Evolutionary conservation across 345 rosid species (phyloP).

Genomic region (Brassica incana): DNA sequence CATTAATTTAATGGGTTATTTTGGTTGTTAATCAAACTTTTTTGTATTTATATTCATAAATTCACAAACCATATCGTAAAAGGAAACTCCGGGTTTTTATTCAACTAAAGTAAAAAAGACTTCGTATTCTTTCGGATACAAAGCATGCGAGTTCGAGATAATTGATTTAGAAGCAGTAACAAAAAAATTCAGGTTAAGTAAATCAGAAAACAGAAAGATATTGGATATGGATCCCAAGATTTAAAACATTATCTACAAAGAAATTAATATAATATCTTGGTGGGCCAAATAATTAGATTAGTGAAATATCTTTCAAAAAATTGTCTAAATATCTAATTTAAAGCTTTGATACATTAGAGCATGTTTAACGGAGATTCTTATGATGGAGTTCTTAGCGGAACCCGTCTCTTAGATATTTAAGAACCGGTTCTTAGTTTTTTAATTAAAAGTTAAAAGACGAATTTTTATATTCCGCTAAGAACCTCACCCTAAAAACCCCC

Average conservation of each 20-base stretch:
- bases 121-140: neutral
- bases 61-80: constrained; percentile 37
- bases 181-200: neutral
- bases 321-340: neutral
- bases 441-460: no score
- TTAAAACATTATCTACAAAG: constrained; percentile 5
- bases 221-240: constrained; percentile 12
- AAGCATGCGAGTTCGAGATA: neutral
- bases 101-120: neutral
- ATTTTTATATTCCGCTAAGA: no score
- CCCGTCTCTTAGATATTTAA: no score
- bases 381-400: no score
- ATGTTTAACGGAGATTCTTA: no score
- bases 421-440: no score
- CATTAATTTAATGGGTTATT: neutral
- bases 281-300: neutral
- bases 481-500: no score
- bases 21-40: constrained; percentile 42
- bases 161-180: neutral
- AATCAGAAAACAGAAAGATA: neutral
- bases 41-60: constrained; percentile 26
- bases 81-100: constrained; percentile 23
- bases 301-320: neutral
- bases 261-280: constrained; percentile 4
- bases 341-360: no score